phyloP scores from a whole-genome alignment of 2,329 filamentous ascomycete genomes.

The Aspergillus caelatus region DNA sequence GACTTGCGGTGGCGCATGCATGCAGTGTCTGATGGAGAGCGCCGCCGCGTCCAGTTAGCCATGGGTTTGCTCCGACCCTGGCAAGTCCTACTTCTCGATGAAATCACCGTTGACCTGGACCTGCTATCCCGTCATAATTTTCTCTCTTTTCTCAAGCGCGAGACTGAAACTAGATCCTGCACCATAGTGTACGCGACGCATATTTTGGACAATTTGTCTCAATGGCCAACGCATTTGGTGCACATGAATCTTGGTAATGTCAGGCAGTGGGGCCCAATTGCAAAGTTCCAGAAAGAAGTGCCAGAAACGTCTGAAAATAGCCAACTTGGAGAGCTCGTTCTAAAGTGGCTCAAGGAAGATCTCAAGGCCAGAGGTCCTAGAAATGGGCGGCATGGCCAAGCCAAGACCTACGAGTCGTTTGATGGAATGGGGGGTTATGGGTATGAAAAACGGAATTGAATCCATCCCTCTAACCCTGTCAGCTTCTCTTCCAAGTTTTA shows the following conservation, averaged over 20 bases:
- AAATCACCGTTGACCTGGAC: slow-evolving; percentile 96
- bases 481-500: not conserved
- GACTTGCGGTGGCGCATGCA: slow-evolving; percentile 94
- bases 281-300: slow-evolving; percentile 64
- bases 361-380: slow-evolving; percentile 77
- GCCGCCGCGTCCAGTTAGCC: slow-evolving; percentile 87
- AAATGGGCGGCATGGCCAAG: slow-evolving; percentile 58
- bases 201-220: slow-evolving; percentile 90
- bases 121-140: slow-evolving; percentile 84
- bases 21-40: slow-evolving; percentile 89
- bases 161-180: slow-evolving; percentile 80
- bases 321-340: slow-evolving; percentile 80
- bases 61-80: slow-evolving; percentile 94
- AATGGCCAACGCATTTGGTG: slow-evolving; percentile 93
- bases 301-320: slow-evolving; percentile 71
- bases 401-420: slow-evolving; percentile 54
- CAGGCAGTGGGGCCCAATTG: slow-evolving; percentile 80
- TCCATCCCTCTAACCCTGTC: slow-evolving; percentile 4
- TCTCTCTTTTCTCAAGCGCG: slow-evolving; percentile 78
- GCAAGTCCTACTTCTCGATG: slow-evolving; percentile 87
- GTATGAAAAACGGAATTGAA: slow-evolving; percentile 48
- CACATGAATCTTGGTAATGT: slow-evolving; percentile 91
- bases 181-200: slow-evolving; percentile 98
- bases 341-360: slow-evolving; percentile 84
- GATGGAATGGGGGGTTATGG: slow-evolving; percentile 69